Conservation (phyloP, 495 filamentous ascomycete species). For the Xylaria intraflava region DNA sequence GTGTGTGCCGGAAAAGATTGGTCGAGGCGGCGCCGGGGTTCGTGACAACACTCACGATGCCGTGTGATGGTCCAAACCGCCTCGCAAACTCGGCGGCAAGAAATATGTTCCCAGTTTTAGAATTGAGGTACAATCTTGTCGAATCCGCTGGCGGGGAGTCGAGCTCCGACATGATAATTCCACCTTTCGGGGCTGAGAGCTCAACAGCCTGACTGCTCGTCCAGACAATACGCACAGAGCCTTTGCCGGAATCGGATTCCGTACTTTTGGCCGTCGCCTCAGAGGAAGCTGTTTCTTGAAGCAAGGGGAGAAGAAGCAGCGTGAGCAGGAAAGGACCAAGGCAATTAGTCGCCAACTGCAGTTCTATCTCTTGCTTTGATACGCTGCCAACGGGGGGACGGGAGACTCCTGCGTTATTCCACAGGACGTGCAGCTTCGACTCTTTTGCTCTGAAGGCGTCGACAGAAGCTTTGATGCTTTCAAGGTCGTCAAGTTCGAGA, state of each 20-base stretch:
- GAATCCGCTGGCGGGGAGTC: conserved; percentile 13
- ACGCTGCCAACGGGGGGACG: conserved; percentile 22
- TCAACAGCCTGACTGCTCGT: conserved; percentile 20
- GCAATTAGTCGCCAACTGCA: conserved; percentile 31
- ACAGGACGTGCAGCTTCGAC: conserved; percentile 21
- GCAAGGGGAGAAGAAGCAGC: conserved; percentile 33
- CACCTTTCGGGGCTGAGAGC: conserved; percentile 20
- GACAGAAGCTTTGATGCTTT: conserved; percentile 20
- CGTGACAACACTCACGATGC: conserved; percentile 33
- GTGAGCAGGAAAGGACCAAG: conserved; percentile 33
- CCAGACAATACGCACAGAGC: conserved; percentile 36
- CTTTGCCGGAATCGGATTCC: neutral
- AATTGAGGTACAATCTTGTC: conserved; percentile 30
- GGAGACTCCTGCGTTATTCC: conserved; percentile 36
- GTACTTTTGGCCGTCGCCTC: neutral
- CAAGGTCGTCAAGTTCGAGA: conserved; percentile 24
- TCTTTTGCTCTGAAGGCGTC: conserved; percentile 19
- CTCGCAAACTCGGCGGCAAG: conserved; percentile 28
- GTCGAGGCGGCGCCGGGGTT: conserved; percentile 38
- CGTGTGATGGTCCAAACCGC: conserved; percentile 8
- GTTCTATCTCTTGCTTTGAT: conserved; percentile 32
- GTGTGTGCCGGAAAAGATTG: conserved; percentile 22
- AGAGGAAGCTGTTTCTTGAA: conserved; percentile 11
- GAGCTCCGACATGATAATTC: conserved; percentile 28
- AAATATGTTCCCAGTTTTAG: conserved; percentile 36